Base-by-base conservation (phyloP, 495 filamentous ascomycete genomes). In the Penicillium simplicissimum region DNA sequence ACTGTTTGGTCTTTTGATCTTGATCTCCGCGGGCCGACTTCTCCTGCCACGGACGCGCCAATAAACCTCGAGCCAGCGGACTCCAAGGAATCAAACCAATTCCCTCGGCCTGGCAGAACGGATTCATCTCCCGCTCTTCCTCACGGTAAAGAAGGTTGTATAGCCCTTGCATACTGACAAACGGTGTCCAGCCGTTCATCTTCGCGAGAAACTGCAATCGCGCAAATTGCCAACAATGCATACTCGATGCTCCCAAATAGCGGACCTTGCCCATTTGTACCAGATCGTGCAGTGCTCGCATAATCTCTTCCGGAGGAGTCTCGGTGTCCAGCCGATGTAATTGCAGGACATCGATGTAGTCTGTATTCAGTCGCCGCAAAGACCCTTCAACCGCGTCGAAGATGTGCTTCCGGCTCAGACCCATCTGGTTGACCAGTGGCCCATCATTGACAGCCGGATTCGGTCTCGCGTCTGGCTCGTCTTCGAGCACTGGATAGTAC, bases 61-160 rank as follows among this genome's bases (percentile, higher is more conserved):
- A 71, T 42, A 84, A 73, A 0, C 86, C 86, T 3, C 81, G 63
- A 43, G 72, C 71, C 1, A 87, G 69, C 15, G 86, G 86, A 57
- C 79, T 77, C 87, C 87, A 90, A 17, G 88, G 87, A 47, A 90
- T 82, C 9, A 90, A 59, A 0, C 86, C 88, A 6, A 92, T 85
- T 4, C 88, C 88, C 0, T 86, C 88, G 31, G 80, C 81, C n/a
- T 82, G 71, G 67, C 88, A 91, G 74, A 85, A 88, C 0, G 80
- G 76, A 65, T 82, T 87, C 86, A 90, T 90, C 71, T 90, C 88
- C 4, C 87, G 75, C 76, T 91, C 88, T 66, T 91, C 88, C 70
- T 91, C 88, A 5, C 88, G 77, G 69, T 89, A 89, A 8, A 88
- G 70, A 15, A 91, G 74, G 72, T 88, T 90, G 68, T 90, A 88